These are phyloP conservation scores for Suillus clintonianus DNA, from an alignment of 768 basidiomycete species.

Conservation along the genomic window DNA sequence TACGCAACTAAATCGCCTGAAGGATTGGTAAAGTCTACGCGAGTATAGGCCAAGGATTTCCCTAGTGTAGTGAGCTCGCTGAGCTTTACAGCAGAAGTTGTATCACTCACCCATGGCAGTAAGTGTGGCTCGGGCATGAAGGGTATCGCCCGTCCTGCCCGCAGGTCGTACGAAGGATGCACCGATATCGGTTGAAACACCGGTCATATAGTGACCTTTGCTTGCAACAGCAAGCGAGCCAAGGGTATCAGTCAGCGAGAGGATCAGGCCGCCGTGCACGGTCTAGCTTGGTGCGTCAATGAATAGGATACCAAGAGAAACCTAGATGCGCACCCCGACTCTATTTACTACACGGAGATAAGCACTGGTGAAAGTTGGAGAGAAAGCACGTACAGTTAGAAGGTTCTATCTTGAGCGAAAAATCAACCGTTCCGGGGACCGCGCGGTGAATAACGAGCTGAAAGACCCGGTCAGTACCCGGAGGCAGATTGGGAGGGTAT, in stretches of 20 bases:
- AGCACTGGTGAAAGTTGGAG: background rate
- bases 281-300: constrained; percentile 31
- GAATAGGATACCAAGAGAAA: background rate
- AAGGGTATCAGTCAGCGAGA: constrained; percentile 82
- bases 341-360: constrained; percentile 61
- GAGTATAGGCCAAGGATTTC: constrained; percentile 77
- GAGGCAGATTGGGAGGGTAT: background rate
- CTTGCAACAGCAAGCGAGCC: constrained; percentile 84
- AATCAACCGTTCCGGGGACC: constrained; percentile 70
- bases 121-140: constrained; percentile 64
- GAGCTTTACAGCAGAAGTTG: background rate
- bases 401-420: constrained; percentile 69
- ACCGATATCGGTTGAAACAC: constrained; percentile 81
- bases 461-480: constrained; percentile 1
- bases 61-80: constrained; percentile 43
- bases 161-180: constrained; percentile 79
- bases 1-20: constrained; percentile 76
- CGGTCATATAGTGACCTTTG: constrained; percentile 84
- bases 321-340: constrained; percentile 60
- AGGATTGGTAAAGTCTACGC: constrained; percentile 70
- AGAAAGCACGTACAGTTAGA: constrained; percentile 59
- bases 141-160: constrained; percentile 67
- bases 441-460: constrained; percentile 69
- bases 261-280: constrained; percentile 80
- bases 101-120: constrained; percentile 62